Base-by-base conservation (phyloP, 768 basidiomycete species). In the Phylloporus sp. region DNA sequence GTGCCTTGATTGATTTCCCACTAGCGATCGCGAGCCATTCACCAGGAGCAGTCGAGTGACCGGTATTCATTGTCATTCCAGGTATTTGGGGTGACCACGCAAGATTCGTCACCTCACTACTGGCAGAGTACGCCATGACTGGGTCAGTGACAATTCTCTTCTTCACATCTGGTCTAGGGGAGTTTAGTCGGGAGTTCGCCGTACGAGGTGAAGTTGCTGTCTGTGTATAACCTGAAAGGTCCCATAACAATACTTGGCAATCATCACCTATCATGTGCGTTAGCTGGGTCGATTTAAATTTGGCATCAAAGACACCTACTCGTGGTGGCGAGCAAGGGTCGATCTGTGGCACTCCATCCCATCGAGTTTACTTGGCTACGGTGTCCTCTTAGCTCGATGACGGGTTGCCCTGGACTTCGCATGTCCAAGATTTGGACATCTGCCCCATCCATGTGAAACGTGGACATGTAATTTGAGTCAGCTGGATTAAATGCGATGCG, bases 371-470 rank as follows among this genome's bases (percentile, higher is more conserved):
- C 80, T 51, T 85, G 81, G 26, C 80, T 82, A 48, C 84, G 80
- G 65, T 98, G 95, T 16, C 81, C 93, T 56, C 82, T 80, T 18
- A 97, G 74, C 69, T 98, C 95, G 63, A 94, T 87, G 16, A 97
- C 94, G 0, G 97, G 94, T 55, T 90, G 85, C 2, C 97, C 97
- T 2, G 97, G 97, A 70, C 86, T 90, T 47, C 97, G 83, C 91
- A 97, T 97, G 63, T 99, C 97, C 55, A 99, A 75, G 24, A 99
- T 91, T 66, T 97, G 90, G 4, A 97, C 79, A 61, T 94, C 89
- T 18, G 78, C 70, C 44, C 91, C 90, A 63, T 97, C 94, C 79
- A 92, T 87, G 62, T 97, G 95, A 70, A 97, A 97, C 2, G 94
- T 95, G 12, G 93, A 91, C 82, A 99, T 90, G 68, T 95, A 97